These are phyloP conservation scores for Ambrosiella cleistominuta DNA, from an alignment of 2,329 filamentous ascomycete genomes.

Conservation along the genomic window DNA sequence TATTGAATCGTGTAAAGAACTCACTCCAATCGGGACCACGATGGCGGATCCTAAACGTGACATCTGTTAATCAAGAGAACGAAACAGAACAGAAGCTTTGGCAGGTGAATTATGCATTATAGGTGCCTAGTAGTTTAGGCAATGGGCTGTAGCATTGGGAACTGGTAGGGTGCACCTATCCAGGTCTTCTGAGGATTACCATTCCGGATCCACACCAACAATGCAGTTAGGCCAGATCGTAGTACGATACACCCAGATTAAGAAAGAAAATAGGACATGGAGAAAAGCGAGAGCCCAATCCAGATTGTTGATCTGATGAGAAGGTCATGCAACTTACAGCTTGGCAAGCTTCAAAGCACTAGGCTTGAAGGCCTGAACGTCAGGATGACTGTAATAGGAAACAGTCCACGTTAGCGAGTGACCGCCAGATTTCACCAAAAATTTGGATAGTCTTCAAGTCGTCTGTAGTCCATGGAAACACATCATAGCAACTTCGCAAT, in stretches of 20 bases:
- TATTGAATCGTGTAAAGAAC: slow-evolving; percentile 22
- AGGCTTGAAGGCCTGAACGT: slow-evolving; percentile 93
- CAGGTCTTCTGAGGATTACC: background rate
- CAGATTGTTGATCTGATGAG: background rate
- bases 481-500: background rate
- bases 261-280: background rate
- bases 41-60: slow-evolving; percentile 57
- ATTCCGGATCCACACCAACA: background rate
- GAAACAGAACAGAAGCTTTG: background rate
- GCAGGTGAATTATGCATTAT: no score
- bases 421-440: background rate
- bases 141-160: background rate
- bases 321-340: slow-evolving; percentile 44
- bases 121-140: background rate
- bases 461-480: background rate
- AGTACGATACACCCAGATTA: background rate
- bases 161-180: background rate
- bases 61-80: slow-evolving; percentile 9
- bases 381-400: slow-evolving; percentile 49
- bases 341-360: slow-evolving; percentile 85
- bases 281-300: background rate
- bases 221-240: background rate
- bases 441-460: background rate
- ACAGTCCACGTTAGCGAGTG: background rate
- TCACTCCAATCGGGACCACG: slow-evolving; percentile 97